These are phyloP conservation scores for Saccharomyces hybrid DNA, from an alignment of 1,139 yeast genomes.

Conservation along the genomic window DNA sequence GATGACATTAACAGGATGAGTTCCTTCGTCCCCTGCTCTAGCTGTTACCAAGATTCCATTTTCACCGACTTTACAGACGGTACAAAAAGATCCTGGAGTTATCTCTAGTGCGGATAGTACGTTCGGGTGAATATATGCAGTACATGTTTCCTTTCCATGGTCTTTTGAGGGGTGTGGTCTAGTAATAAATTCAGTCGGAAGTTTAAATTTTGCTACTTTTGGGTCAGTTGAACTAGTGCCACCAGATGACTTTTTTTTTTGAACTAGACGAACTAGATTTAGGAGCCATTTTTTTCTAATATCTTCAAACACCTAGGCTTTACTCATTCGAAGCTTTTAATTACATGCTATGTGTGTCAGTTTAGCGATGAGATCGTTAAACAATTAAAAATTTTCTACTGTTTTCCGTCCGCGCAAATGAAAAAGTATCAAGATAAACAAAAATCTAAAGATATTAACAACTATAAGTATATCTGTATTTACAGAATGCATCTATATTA, in stretches of 20 bases:
- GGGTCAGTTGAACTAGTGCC: conserved; percentile 13
- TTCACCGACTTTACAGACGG: conserved; percentile 42
- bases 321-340: neutral
- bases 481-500: neutral
- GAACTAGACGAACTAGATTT: conserved; percentile 22
- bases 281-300: conserved; percentile 22
- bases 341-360: neutral
- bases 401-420: neutral
- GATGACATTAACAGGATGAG: conserved; percentile 41
- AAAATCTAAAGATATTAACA: neutral
- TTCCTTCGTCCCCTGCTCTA: conserved; percentile 37
- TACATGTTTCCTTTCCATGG: conserved; percentile 34
- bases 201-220: conserved; percentile 32
- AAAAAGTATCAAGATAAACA: neutral
- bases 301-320: neutral
- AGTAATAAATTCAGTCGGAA: conserved; percentile 43
- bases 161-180: conserved; percentile 43
- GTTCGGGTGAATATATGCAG: conserved; percentile 45
- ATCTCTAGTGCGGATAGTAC: conserved; percentile 49
- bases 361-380: neutral
- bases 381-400: neutral
- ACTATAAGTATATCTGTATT: neutral
- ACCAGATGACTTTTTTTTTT: conserved; percentile 27
- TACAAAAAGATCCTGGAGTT: conserved; percentile 47
- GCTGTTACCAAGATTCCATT: conserved; percentile 44